These are phyloP conservation scores for Saitozyma podzolica DNA, from an alignment of 768 basidiomycete genomes.

Conservation along the genomic window DNA sequence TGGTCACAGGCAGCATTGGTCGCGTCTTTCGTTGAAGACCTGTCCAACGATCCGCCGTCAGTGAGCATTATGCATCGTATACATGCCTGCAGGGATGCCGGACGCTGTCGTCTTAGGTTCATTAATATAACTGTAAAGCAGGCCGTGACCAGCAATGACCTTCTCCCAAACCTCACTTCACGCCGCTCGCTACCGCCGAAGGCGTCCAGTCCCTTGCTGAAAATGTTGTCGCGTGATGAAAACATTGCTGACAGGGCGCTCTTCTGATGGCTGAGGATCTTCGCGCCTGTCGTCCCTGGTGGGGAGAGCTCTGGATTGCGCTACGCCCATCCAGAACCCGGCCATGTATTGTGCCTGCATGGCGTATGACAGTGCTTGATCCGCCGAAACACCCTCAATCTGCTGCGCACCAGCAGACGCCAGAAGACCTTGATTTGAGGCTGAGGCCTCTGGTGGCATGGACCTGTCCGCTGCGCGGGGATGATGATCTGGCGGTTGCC, in stretches of 20 bases:
- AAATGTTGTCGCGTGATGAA: not conserved
- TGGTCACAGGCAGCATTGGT: constrained; percentile 78
- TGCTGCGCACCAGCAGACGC: not conserved
- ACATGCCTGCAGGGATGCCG: too few species aligned
- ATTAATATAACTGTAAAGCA: too few species aligned
- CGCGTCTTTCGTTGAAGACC: constrained; percentile 63
- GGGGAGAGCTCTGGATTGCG: constrained; percentile 13
- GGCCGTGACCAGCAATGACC: too few species aligned
- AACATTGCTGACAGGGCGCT: not conserved
- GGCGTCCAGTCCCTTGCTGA: not conserved
- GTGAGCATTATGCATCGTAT: too few species aligned
- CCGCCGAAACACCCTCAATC: constrained; percentile 11
- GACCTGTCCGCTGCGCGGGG: too few species aligned
- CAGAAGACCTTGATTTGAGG: too few species aligned
- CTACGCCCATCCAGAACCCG: constrained; percentile 51
- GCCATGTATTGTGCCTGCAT: constrained; percentile 51
- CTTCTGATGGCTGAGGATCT: not conserved
- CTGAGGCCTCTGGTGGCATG: not conserved
- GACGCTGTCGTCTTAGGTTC: too few species aligned
- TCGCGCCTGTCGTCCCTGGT: too few species aligned
- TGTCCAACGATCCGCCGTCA: not conserved
- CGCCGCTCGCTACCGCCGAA: too few species aligned
- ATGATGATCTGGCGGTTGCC: too few species aligned
- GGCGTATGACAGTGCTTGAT: constrained; percentile 40
- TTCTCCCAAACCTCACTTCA: too few species aligned